phyloP scores from a whole-genome alignment of 1,284 basidiomycete species.

The Pyrrhoderma noxium region DNA sequence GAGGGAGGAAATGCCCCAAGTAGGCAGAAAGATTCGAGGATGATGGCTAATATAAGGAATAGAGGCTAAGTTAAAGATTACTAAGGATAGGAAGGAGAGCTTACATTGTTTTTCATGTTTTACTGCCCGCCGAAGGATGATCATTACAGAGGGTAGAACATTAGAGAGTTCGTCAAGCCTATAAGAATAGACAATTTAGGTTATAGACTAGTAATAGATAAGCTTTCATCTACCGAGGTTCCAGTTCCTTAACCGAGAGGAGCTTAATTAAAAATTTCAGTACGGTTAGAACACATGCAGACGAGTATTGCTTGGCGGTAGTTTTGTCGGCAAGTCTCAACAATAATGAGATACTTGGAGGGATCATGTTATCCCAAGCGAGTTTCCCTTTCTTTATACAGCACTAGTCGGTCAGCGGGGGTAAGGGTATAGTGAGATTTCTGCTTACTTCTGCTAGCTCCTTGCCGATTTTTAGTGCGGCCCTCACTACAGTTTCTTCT shows the following conservation, averaged over 20 bases:
- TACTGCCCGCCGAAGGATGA: constrained; percentile 8
- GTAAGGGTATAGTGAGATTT: too few relatives aligned
- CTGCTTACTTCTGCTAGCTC: constrained; percentile 3
- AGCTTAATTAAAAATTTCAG: not conserved
- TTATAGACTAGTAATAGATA: too few relatives aligned
- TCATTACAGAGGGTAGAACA: constrained; percentile 5
- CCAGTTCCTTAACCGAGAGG: too few relatives aligned
- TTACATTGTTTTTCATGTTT: constrained; percentile 7
- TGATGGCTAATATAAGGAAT: constrained; percentile 27
- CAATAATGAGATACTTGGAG: constrained; percentile 1
- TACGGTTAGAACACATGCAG: constrained; percentile 1
- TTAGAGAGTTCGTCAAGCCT: constrained; percentile 1
- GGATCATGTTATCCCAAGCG: constrained; percentile 1
- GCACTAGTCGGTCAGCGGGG: too few relatives aligned
- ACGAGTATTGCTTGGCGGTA: constrained; percentile 6
- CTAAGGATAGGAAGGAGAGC: not conserved
- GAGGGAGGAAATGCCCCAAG: constrained; percentile 27
- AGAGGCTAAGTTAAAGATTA: not conserved
- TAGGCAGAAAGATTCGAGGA: constrained; percentile 45
- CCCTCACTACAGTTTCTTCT: constrained; percentile 38
- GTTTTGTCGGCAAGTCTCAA: constrained; percentile 8
- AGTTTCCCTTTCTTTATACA: not conserved
- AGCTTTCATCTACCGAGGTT: too few relatives aligned
- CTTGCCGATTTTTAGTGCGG: constrained; percentile 33
- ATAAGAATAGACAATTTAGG: not conserved